These are phyloP conservation scores for Pseudopithomyces chartarum DNA, from an alignment of 2,329 filamentous ascomycete species.

Conservation along the genomic window DNA sequence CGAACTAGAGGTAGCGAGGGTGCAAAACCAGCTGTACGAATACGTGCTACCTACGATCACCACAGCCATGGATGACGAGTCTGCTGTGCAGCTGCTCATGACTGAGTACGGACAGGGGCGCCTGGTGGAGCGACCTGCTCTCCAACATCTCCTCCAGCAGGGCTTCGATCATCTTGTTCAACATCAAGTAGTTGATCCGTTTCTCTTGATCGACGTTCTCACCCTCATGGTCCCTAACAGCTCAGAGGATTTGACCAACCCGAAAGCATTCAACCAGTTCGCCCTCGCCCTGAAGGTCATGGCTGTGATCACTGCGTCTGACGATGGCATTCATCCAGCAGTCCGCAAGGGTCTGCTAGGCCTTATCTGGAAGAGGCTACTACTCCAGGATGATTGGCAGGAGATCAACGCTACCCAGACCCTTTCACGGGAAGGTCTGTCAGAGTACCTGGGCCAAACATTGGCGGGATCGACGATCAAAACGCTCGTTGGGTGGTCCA, in stretches of 20 bases:
- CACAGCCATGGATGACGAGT: constrained; percentile 77
- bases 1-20: constrained; percentile 69
- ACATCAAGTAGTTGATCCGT: constrained; percentile 67
- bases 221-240: constrained; percentile 72
- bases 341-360: constrained; percentile 56
- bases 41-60: constrained; percentile 70
- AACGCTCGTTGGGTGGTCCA: constrained; percentile 60
- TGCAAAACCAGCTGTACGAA: constrained; percentile 81
- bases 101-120: constrained; percentile 64
- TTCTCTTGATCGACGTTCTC: constrained; percentile 72
- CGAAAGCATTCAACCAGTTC: constrained; percentile 65
- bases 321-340: constrained; percentile 48
- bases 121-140: constrained; percentile 64
- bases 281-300: constrained; percentile 70
- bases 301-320: constrained; percentile 46
- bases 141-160: constrained; percentile 73
- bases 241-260: constrained; percentile 47
- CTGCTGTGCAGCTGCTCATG: constrained; percentile 76
- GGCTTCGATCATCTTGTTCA: constrained; percentile 72
- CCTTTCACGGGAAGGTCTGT: constrained; percentile 72
- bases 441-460: constrained; percentile 64
- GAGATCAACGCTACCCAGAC: constrained; percentile 76
- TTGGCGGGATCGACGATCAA: constrained; percentile 70
- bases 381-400: constrained; percentile 83
- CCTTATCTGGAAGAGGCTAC: constrained; percentile 87